Evolutionary conservation across 345 rosid species (phyloP).

Genomic region (Erodium maritimum): DNA sequence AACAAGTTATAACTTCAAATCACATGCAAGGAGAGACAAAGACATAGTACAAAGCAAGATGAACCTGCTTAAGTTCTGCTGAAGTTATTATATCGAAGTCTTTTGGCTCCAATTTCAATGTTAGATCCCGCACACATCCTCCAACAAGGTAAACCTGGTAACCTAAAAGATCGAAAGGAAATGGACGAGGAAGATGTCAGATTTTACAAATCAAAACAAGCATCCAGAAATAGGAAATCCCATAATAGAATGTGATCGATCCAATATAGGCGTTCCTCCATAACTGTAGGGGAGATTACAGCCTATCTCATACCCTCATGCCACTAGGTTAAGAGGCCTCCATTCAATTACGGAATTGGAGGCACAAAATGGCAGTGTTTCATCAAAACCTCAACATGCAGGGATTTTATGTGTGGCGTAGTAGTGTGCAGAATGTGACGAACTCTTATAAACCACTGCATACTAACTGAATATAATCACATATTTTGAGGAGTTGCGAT

Average conservation of each 20-base stretch:
- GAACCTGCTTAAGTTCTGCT: constrained; percentile 80
- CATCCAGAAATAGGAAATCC: not conserved
- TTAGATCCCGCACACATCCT: constrained; percentile 93
- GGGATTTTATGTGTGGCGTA: not conserved
- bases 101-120: constrained; percentile 64
- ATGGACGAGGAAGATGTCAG: not conserved
- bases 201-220: not conserved
- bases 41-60: not conserved
- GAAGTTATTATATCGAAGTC: constrained; percentile 88
- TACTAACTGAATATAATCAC: not conserved
- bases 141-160: constrained; percentile 88
- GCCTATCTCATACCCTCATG: not conserved
- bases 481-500: not conserved
- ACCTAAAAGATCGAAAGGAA: constrained; percentile 28
- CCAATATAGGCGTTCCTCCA: not conserved
- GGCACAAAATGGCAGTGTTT: not conserved
- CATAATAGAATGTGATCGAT: not conserved
- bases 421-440: not conserved
- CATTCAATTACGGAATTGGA: no score
- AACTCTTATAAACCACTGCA: not conserved
- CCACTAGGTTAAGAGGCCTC: not conserved
- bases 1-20: not conserved
- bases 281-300: not conserved
- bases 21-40: not conserved
- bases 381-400: not conserved